phyloP scores from a whole-genome alignment of 192 early-diverging fungal species.

The Coemansia sp. region DNA sequence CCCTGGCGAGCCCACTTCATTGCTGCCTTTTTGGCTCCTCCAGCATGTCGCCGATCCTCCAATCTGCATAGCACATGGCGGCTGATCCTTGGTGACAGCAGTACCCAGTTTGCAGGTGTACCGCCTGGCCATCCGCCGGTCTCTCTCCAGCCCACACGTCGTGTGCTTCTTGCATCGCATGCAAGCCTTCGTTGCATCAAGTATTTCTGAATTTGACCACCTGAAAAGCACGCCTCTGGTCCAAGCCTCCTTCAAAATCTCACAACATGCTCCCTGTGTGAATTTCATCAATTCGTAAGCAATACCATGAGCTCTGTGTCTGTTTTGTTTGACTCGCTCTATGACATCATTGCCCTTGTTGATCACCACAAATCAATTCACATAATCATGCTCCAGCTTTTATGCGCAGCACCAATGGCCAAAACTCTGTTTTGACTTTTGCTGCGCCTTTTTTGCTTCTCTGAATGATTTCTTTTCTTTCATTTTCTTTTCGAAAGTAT shows the following conservation, averaged over 20 bases:
- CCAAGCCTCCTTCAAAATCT: conserved; percentile 9
- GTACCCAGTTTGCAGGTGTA: background rate
- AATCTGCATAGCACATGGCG: conserved; percentile 8
- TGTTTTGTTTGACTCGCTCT: background rate
- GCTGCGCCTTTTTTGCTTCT: background rate
- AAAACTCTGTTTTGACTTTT: background rate
- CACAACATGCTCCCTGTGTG: conserved; percentile 6
- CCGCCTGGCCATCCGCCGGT: background rate
- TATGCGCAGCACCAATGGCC: background rate
- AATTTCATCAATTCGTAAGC: background rate
- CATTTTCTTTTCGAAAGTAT: background rate
- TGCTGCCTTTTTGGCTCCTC: background rate
- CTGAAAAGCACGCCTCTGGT: background rate
- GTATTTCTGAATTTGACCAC: background rate
- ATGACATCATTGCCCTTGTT: background rate
- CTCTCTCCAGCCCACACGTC: background rate
- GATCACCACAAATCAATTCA: background rate
- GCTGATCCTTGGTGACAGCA: background rate
- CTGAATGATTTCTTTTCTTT: background rate
- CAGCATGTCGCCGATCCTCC: conserved; percentile 17
- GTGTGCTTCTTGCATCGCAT: background rate
- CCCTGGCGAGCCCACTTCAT: background rate
- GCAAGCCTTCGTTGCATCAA: background rate
- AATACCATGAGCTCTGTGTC: background rate
- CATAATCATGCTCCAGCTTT: background rate